A percentile compares a stretch with the other conserved stretches of the same genome.
phyloP scores from a whole-genome alignment of 2,329 filamentous ascomycete species.

The Talaromyces marneffei region DNA sequence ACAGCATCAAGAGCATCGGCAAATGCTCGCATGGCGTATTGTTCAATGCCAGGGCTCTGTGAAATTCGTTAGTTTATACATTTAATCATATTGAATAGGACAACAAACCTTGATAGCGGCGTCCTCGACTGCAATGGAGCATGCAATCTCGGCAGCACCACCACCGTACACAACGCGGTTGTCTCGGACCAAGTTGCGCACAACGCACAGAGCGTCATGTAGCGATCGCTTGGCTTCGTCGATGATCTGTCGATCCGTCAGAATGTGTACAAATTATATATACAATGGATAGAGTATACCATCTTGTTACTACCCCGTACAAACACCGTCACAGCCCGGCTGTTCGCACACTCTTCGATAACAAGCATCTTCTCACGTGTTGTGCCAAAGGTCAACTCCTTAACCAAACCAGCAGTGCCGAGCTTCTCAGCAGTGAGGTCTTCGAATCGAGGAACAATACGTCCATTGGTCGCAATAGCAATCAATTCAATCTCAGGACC shows the following conservation, averaged over 20 bases:
- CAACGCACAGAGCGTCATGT: slow-evolving; percentile 95
- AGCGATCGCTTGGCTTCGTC: slow-evolving; percentile 97
- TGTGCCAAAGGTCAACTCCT: slow-evolving; percentile 94
- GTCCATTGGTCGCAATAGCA: slow-evolving; percentile 94
- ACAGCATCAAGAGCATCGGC: slow-evolving; percentile 88
- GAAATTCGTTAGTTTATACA: neutral
- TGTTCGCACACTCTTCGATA: slow-evolving; percentile 98
- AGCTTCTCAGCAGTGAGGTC: slow-evolving; percentile 88
- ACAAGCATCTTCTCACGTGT: slow-evolving; percentile 99
- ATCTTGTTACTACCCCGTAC: slow-evolving; percentile 99
- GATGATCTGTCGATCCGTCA: slow-evolving; percentile 66
- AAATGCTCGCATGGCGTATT: slow-evolving; percentile 98
- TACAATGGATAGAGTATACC: slow-evolving; percentile 48
- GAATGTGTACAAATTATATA: neutral
- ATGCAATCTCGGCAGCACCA: slow-evolving; percentile 93
- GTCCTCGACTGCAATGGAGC: slow-evolving; percentile 91
- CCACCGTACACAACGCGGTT: slow-evolving; percentile 97
- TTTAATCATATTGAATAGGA: neutral
- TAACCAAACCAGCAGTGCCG: slow-evolving; percentile 79
- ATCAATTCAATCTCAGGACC: slow-evolving; percentile 98
- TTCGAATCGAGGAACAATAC: slow-evolving; percentile 95
- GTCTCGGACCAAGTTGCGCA: slow-evolving; percentile 90
- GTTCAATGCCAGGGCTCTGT: slow-evolving; percentile 86
- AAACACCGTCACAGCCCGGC: slow-evolving; percentile 90
- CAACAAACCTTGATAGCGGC: slow-evolving; percentile 67